These are phyloP conservation scores for Cicer chorassanicum DNA, from an alignment of 306 rosid species.

Conservation along the genomic window DNA sequence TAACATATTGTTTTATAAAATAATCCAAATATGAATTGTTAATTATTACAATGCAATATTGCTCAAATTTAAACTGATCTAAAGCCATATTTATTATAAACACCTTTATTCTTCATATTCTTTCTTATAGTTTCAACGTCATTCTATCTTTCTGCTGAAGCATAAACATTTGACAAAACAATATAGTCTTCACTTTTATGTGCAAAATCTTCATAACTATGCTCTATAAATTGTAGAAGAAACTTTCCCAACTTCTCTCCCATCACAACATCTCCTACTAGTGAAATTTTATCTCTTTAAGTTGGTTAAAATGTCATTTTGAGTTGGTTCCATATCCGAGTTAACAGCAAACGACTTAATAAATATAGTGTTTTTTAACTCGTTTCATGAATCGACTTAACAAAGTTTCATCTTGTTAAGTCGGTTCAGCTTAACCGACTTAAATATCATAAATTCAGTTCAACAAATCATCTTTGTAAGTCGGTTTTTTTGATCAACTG, in stretches of 20 bases:
- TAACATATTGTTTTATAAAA: too few relatives aligned
- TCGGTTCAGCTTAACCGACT: too few relatives aligned
- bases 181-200: slow-evolving; percentile 66
- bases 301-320: too few relatives aligned
- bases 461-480: too few relatives aligned
- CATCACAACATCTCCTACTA: slow-evolving; percentile 52
- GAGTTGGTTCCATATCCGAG: too few relatives aligned
- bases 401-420: too few relatives aligned
- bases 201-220: slow-evolving; percentile 40
- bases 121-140: slow-evolving; percentile 67
- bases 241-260: slow-evolving; percentile 83
- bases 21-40: not conserved
- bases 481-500: too few relatives aligned
- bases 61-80: slow-evolving; percentile 62
- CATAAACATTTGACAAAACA: slow-evolving; percentile 81
- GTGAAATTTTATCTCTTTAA: too few relatives aligned
- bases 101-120: slow-evolving; percentile 62
- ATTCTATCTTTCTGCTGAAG: slow-evolving; percentile 71
- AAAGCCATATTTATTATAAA: slow-evolving; percentile 61
- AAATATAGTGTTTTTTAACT: too few relatives aligned
- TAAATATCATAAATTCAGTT: too few relatives aligned
- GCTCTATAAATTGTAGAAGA: slow-evolving; percentile 52
- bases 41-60: slow-evolving; percentile 34
- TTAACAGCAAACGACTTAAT: too few relatives aligned
- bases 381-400: too few relatives aligned